A percentile compares a stretch with the other conserved stretches of the same genome.
Conservation (phyloP, 306 rosid genomes). For the Mimosa pudica region DNA sequence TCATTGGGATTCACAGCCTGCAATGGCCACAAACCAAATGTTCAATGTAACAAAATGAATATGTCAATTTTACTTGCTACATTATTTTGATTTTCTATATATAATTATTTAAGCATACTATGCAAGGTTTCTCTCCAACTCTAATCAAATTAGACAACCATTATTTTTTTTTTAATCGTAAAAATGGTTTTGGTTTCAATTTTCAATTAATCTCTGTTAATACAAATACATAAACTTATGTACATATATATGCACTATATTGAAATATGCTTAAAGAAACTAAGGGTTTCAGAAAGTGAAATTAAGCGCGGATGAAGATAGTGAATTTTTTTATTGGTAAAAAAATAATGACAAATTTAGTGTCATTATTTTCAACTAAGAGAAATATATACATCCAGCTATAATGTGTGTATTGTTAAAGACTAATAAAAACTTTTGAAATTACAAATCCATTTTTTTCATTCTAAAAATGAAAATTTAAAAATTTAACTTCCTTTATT, state of each 20-base stretch:
- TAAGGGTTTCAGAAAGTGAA: neutral
- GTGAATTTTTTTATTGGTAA: too few relatives aligned
- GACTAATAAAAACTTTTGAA: too few relatives aligned
- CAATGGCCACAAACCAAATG: neutral
- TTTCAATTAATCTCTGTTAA: neutral
- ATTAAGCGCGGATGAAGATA: neutral
- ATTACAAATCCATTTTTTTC: too few relatives aligned
- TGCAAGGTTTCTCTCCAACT: too few relatives aligned
- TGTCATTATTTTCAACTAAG: neutral
- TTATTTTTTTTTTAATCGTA: too few relatives aligned
- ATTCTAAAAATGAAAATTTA: too few relatives aligned
- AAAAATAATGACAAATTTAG: neutral
- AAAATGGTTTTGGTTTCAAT: too few relatives aligned
- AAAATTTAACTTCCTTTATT: too few relatives aligned
- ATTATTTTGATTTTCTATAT: neutral
- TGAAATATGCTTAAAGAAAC: neutral
- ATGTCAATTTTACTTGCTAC: neutral
- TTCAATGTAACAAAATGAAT: neutral
- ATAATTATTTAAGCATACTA: too few relatives aligned
- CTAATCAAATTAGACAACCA: neutral
- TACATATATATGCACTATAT: neutral
- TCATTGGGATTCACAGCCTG: conserved; percentile 51
- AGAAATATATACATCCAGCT: neutral
- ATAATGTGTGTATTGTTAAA: neutral
- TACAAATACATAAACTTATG: neutral